Conservation (phyloP, 202 grass and related monocot species). For the Eragrostis tef region DNA sequence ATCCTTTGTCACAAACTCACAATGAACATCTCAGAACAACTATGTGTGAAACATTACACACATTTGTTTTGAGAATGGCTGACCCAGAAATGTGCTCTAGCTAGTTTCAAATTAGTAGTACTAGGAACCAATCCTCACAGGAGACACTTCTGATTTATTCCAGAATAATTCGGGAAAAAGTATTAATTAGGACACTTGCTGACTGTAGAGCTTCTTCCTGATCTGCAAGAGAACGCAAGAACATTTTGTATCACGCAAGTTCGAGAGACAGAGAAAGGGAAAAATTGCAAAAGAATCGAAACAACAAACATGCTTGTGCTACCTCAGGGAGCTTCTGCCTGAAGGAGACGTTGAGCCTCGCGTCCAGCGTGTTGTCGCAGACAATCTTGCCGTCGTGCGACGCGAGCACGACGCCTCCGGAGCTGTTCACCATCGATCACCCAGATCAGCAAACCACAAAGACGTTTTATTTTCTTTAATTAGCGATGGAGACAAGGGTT, state of each 20-base stretch:
- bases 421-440: slow-evolving; percentile 39
- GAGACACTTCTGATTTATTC: slow-evolving; percentile 33
- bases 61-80: no score
- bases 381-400: slow-evolving; percentile 75
- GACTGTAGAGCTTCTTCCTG: slow-evolving; percentile 53
- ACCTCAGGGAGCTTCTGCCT: slow-evolving; percentile 70
- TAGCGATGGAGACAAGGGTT: not conserved
- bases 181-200: slow-evolving; percentile 16
- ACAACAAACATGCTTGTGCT: no score
- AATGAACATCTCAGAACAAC: no score
- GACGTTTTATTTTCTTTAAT: no score
- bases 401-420: slow-evolving; percentile 64
- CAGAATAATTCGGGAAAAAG: not conserved
- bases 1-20: no score
- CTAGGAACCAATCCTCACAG: not conserved
- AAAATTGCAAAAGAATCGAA: not conserved
- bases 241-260: not conserved
- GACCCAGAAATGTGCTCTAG: not conserved
- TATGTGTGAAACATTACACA: not conserved
- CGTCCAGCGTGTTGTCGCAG: slow-evolving; percentile 69
- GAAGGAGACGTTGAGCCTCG: slow-evolving; percentile 61
- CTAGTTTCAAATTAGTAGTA: not conserved
- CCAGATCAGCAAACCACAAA: no score
- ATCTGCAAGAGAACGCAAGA: slow-evolving; percentile 45
- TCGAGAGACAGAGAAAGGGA: not conserved